Evolutionary conservation across 495 filamentous ascomycete species (phyloP).

Genomic region (Trichocladium antarcticum): DNA sequence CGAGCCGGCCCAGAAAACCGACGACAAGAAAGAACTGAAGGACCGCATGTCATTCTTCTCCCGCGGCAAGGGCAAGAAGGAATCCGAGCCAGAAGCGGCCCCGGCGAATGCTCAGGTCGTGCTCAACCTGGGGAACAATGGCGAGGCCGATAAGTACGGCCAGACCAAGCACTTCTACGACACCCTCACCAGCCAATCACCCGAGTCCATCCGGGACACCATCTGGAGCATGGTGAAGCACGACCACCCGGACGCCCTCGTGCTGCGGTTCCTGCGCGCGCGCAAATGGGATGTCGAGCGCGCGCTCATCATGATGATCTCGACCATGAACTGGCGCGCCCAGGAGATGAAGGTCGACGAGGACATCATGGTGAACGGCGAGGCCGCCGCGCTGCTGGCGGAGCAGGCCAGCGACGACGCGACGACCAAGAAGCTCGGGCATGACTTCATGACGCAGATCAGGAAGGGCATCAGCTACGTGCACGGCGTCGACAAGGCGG

Average conservation of each 20-base stretch:
- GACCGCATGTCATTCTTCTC: slow-evolving; percentile 56
- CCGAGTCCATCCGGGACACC: slow-evolving; percentile 65
- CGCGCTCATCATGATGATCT: slow-evolving; percentile 86
- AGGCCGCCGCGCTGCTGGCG: slow-evolving; percentile 51
- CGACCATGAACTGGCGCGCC: slow-evolving; percentile 84
- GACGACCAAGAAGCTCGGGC: slow-evolving; percentile 51
- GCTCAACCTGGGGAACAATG: slow-evolving; percentile 30
- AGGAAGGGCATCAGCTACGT: slow-evolving; percentile 91
- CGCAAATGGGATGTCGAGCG: slow-evolving; percentile 94
- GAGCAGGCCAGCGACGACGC: slow-evolving; percentile 42
- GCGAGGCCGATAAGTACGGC: slow-evolving; percentile 85
- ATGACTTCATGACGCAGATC: slow-evolving; percentile 77
- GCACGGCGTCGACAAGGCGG: slow-evolving; percentile 75
- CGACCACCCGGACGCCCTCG: slow-evolving; percentile 80
- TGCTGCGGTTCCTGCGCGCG: slow-evolving; percentile 82
- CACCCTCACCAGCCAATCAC: slow-evolving; percentile 59
- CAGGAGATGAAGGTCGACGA: slow-evolving; percentile 75
- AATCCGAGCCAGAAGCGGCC: slow-evolving; percentile 32
- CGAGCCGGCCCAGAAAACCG: slow-evolving; percentile 16
- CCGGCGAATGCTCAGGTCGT: slow-evolving; percentile 4
- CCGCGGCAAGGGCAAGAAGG: slow-evolving; percentile 45
- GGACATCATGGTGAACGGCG: slow-evolving; percentile 72
- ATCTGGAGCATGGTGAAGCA: slow-evolving; percentile 97
- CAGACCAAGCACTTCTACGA: slow-evolving; percentile 78
- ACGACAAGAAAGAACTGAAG: slow-evolving; percentile 57